Conservation (phyloP, 371 early-diverging fungal genomes). For the Circinella umbellata region DNA sequence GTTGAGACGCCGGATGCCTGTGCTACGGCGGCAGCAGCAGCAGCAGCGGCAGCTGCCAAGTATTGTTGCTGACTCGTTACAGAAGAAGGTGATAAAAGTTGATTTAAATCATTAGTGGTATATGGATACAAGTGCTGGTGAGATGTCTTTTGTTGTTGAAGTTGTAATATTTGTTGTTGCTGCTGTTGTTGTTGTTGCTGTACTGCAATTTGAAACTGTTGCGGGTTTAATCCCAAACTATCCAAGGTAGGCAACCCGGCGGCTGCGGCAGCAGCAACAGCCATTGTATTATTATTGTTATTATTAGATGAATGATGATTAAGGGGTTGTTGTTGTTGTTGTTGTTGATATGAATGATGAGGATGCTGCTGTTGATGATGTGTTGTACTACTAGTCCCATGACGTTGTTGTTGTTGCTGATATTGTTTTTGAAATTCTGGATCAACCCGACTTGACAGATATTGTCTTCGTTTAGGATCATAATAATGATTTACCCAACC, state of each 20-base stretch:
- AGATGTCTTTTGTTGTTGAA: conserved; percentile 29
- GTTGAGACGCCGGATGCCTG: conserved; percentile 16
- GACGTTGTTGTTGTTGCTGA: conserved; percentile 23
- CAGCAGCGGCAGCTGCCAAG: conserved; percentile 37
- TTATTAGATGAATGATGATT: not conserved
- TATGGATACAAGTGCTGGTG: conserved; percentile 22
- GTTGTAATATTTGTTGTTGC: conserved; percentile 21
- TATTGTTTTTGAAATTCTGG: conserved; percentile 42
- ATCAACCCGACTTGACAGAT: conserved; percentile 43
- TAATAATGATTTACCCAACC: conserved; percentile 54
- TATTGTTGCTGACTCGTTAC: conserved; percentile 13
- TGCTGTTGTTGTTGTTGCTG: conserved; percentile 36
- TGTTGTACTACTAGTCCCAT: not conserved
- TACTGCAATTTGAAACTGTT: conserved; percentile 34
- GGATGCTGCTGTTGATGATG: conserved; percentile 21
- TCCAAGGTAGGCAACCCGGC: conserved; percentile 16
- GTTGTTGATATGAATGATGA: conserved; percentile 15
- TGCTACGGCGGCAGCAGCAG: conserved; percentile 25
- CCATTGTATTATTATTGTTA: too few species aligned
- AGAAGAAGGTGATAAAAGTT: conserved; percentile 23
- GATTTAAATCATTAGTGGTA: conserved; percentile 22
- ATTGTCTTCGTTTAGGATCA: conserved; percentile 46
- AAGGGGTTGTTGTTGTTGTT: conserved; percentile 28
- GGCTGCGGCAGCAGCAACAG: not conserved
- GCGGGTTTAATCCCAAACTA: conserved; percentile 20